Evolutionary conservation across 228 moss, liverwort and hornwort genomes (phyloP).

Genomic region (Sphagnum magellanicum): DNA sequence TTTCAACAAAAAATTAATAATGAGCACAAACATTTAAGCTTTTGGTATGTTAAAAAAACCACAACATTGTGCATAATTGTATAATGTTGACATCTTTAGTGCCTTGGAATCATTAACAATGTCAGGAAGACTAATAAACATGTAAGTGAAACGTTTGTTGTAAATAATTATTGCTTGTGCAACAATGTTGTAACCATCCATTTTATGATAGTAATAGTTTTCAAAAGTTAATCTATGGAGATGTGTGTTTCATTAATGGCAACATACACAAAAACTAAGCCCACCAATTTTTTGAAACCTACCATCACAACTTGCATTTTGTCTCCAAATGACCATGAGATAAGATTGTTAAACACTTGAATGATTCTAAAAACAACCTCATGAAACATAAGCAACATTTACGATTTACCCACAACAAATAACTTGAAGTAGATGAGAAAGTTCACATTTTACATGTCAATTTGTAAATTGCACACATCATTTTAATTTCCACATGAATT

Average conservation of each 20-base stretch:
- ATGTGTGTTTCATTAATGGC: constrained; percentile 2
- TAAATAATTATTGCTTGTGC: constrained; percentile 1
- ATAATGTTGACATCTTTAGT: not conserved
- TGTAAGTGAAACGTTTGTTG: not conserved
- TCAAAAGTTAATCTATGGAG: not conserved
- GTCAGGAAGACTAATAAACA: constrained; percentile 1
- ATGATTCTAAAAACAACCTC: not conserved
- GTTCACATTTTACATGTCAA: not conserved
- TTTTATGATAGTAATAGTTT: constrained; percentile 1
- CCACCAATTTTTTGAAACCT: not conserved
- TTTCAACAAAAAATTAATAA: not conserved
- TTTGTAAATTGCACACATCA: not conserved
- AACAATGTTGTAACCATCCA: not conserved
- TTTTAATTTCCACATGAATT: not conserved
- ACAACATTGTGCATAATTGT: not conserved
- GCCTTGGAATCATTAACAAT: constrained; percentile 1
- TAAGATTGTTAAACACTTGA: not conserved
- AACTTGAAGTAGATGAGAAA: not conserved
- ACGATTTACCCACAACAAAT: not conserved
- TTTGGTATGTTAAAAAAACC: not conserved
- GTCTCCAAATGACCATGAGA: constrained; percentile 1
- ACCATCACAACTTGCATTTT: constrained; percentile 4
- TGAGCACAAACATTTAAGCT: not conserved
- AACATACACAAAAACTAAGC: constrained; percentile 1
- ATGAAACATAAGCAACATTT: not conserved